Percentiles rank a stretch among this genome's conserved stretches.
phyloP scores from a whole-genome alignment of 1,284 basidiomycete genomes.

The Sanghuangporus baumii region DNA sequence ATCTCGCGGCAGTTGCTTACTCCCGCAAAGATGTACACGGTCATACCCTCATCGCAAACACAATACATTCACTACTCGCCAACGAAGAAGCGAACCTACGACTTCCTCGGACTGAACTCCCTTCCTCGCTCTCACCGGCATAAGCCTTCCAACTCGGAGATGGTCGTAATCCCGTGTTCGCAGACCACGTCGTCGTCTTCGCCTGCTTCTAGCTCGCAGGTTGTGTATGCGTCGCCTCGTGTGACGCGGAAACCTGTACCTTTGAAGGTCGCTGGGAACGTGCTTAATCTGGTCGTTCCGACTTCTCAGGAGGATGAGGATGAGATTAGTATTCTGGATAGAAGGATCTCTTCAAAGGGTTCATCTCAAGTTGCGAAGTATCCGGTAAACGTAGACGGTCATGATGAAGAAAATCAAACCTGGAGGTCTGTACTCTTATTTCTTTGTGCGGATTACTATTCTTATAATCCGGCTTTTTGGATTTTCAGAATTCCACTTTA shows the following conservation, averaged over 20 bases:
- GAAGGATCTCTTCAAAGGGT: neutral
- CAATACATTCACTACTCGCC: conserved; percentile 9
- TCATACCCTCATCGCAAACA: conserved; percentile 14
- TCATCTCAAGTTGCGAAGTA: neutral
- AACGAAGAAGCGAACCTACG: neutral
- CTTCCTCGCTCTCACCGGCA: neutral
- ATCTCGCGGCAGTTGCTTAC: too few relatives aligned
- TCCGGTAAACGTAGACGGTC: neutral
- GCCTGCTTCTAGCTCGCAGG: neutral
- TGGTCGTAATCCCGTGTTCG: conserved; percentile 1
- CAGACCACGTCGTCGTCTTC: neutral
- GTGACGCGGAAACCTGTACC: conserved; percentile 1
- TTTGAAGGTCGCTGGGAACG: neutral
- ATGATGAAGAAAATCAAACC: neutral
- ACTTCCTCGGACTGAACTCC: neutral
- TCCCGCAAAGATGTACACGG: neutral
- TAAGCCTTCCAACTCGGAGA: neutral
- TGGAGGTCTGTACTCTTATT: neutral
- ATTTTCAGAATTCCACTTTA: neutral
- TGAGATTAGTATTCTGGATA: conserved; percentile 9
- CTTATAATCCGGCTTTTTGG: neutral
- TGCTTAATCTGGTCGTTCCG: conserved; percentile 9
- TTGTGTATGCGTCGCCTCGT: neutral
- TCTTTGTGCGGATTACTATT: neutral
- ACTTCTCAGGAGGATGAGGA: conserved; percentile 17